These are phyloP conservation scores for Citrullus amarus DNA, from an alignment of 306 rosid species.

Conservation along the genomic window DNA sequence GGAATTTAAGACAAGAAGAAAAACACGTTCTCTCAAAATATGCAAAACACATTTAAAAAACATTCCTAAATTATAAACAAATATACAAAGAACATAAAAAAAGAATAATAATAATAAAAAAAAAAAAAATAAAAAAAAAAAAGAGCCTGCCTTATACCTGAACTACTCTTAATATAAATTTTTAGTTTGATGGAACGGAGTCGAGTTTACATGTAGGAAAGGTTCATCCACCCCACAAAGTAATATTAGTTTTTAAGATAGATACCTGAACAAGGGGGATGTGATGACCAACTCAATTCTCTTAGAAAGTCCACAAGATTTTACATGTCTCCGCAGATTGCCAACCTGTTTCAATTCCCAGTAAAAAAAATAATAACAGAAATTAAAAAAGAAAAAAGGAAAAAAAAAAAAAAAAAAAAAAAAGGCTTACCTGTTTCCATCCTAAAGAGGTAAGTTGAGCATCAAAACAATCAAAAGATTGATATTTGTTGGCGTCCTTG, in stretches of 20 bases:
- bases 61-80: not conserved
- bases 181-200: not conserved
- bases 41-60: not conserved
- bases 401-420: not conserved
- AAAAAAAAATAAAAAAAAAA: not conserved
- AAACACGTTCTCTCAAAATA: not conserved
- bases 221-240: not conserved
- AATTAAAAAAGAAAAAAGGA: not conserved
- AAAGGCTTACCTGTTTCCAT: conserved; percentile 64
- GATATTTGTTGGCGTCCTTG: conserved; percentile 39
- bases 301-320: conserved; percentile 47
- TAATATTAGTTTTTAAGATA: not conserved
- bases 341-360: conserved; percentile 47
- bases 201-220: not conserved
- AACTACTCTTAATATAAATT: not conserved
- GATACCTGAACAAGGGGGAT: conserved; percentile 88
- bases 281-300: conserved; percentile 56
- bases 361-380: not conserved
- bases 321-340: conserved; percentile 67
- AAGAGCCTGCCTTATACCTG: not conserved
- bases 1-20: not conserved
- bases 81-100: not conserved
- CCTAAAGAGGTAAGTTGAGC: conserved; percentile 84
- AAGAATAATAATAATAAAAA: not conserved
- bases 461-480: conserved; percentile 66